A percentile compares a stretch with the other conserved stretches of the same genome.
Conservation (phyloP, 2,329 filamentous ascomycete species). For the Cephalotrichum gorgonifer region DNA sequence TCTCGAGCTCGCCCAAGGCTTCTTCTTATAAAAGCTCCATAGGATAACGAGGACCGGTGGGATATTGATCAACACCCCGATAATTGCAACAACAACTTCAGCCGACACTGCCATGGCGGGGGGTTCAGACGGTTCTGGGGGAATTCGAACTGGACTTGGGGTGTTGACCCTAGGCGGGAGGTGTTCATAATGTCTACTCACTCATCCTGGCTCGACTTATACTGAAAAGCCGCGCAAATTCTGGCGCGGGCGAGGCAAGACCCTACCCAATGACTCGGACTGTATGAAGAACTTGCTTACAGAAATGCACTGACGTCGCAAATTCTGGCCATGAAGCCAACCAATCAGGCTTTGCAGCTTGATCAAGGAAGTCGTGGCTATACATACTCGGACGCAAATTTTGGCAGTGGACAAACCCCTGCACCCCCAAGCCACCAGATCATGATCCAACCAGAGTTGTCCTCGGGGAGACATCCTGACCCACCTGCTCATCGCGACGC, state of each 20-base stretch:
- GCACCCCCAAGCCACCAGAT: not conserved
- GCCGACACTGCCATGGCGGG: not conserved
- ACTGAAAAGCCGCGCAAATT: not conserved
- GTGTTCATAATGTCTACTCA: not conserved
- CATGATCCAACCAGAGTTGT: not conserved
- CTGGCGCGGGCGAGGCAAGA: not conserved
- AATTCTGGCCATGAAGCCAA: not conserved
- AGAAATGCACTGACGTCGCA: not conserved
- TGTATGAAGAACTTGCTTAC: not conserved
- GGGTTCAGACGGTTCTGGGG: not conserved
- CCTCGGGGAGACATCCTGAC: not conserved
- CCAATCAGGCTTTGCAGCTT: not conserved
- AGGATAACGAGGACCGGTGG: not conserved
- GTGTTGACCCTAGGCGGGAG: not conserved
- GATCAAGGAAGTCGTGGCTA: not conserved
- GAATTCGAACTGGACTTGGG: not conserved
- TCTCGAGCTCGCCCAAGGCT: not conserved
- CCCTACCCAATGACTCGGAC: not conserved
- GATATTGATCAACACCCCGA: not conserved
- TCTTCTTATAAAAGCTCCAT: not conserved
- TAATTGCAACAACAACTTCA: not conserved
- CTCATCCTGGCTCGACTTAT: not conserved
- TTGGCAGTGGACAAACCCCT: not conserved
- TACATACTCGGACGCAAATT: not conserved
- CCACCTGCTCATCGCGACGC: not conserved